phyloP scores from a whole-genome alignment of 2,329 filamentous ascomycete species.

The Fusarium penzigii region DNA sequence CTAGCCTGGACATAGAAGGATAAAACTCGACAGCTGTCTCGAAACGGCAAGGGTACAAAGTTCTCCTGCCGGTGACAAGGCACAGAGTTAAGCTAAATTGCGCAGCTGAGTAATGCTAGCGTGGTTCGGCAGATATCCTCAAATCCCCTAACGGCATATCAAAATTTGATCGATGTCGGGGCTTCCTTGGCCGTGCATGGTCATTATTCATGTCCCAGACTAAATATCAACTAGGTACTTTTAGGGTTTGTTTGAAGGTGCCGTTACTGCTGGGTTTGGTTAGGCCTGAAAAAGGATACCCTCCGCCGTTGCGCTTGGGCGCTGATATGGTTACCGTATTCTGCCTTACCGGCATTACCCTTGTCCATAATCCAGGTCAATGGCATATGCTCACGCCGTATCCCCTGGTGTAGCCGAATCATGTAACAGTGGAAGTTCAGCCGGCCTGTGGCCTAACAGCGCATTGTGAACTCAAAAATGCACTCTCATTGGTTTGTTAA shows the following conservation, averaged over 20 bases:
- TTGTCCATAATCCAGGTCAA: not conserved
- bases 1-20: not conserved
- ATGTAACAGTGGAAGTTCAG: not conserved
- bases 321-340: too few species aligned
- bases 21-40: not conserved
- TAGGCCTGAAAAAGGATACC: not conserved
- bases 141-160: constrained; percentile 1
- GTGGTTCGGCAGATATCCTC: not conserved
- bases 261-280: not conserved
- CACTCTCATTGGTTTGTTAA: not conserved
- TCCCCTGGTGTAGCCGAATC: not conserved
- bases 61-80: not conserved
- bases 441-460: not conserved
- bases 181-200: not conserved
- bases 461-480: not conserved
- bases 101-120: constrained; percentile 5
- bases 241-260: not conserved
- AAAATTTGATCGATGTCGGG: not conserved
- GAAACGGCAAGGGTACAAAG: not conserved
- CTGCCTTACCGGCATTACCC: too few species aligned
- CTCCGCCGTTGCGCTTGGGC: too few species aligned
- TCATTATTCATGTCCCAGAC: not conserved
- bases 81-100: not conserved
- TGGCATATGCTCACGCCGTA: not conserved
- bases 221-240: not conserved